phyloP scores from a whole-genome alignment of 2,329 filamentous ascomycete genomes.

The Colletotrichum filicis region DNA sequence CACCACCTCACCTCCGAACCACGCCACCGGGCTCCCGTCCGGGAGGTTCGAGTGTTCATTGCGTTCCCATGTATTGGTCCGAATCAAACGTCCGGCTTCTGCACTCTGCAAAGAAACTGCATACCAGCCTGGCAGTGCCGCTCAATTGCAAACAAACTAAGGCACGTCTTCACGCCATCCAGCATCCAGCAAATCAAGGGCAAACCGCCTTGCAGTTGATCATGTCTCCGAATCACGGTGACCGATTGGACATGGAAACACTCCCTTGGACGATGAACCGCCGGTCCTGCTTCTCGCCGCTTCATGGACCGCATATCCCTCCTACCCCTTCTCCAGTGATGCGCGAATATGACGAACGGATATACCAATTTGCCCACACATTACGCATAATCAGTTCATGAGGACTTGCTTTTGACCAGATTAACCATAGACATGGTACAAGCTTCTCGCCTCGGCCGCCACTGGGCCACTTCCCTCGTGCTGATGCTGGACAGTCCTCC shows the following conservation, averaged over 20 bases:
- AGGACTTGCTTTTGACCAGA: constrained; percentile 12
- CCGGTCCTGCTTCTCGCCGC: background rate
- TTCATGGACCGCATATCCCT: background rate
- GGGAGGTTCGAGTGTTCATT: constrained; percentile 35
- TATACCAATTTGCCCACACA: background rate
- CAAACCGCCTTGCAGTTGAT: background rate
- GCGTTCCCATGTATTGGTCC: constrained; percentile 24
- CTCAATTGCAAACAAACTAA: constrained; percentile 18
- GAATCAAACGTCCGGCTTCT: constrained; percentile 32
- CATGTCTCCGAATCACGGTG: constrained; percentile 9
- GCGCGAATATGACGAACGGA: background rate
- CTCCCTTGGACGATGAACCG: background rate
- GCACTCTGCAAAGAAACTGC: constrained; percentile 19
- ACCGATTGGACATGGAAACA: constrained; percentile 15
- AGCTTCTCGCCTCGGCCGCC: constrained; percentile 1
- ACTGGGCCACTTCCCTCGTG: background rate
- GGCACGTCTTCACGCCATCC: background rate
- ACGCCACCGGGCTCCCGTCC: constrained; percentile 32
- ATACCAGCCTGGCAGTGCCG: constrained; percentile 16
- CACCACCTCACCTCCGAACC: constrained; percentile 31
- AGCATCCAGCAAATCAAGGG: background rate
- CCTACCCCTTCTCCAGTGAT: background rate
- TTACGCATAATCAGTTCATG: constrained; percentile 24
- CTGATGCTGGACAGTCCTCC: background rate
- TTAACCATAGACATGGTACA: constrained; percentile 5